Evolutionary conservation across 495 filamentous ascomycete species (phyloP).

Genomic region (Neurospora africana): DNA sequence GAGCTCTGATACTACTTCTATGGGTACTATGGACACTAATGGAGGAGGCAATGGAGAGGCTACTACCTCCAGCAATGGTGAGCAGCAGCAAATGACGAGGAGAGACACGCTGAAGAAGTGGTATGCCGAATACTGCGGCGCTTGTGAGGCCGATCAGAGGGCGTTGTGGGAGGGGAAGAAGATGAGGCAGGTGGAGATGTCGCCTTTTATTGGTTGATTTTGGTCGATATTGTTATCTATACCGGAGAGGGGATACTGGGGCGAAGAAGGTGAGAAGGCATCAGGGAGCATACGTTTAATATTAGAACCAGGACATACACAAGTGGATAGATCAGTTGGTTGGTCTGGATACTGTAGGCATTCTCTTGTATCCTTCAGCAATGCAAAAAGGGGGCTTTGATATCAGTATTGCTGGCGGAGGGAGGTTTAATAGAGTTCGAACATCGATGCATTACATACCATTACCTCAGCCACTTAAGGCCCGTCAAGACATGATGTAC

Average conservation of each 20-base stretch:
- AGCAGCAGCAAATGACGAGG: conserved; percentile 17
- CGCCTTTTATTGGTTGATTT: not conserved
- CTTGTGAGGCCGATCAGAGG: conserved; percentile 53
- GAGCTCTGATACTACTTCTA: not conserved
- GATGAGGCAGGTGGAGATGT: not conserved
- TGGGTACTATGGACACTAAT: not conserved
- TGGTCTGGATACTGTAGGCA: not conserved
- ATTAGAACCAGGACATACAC: not conserved
- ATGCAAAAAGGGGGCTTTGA: not conserved
- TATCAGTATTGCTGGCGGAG: no score
- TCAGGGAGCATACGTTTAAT: not conserved
- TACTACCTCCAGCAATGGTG: not conserved
- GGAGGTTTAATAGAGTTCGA: not conserved
- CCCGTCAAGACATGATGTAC: no score
- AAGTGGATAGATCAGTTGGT: not conserved
- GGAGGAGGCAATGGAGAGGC: not conserved
- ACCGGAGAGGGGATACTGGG: not conserved
- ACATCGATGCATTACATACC: not conserved
- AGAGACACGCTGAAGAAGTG: conserved; percentile 46
- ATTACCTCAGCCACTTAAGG: no score
- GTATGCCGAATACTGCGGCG: conserved; percentile 65
- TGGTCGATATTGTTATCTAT: not conserved
- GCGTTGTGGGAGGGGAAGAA: conserved; percentile 12
- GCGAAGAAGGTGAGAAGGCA: no score
- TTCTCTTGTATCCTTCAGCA: not conserved